Conservation (phyloP, 31 red algal species). For the Endocladia muricata region DNA sequence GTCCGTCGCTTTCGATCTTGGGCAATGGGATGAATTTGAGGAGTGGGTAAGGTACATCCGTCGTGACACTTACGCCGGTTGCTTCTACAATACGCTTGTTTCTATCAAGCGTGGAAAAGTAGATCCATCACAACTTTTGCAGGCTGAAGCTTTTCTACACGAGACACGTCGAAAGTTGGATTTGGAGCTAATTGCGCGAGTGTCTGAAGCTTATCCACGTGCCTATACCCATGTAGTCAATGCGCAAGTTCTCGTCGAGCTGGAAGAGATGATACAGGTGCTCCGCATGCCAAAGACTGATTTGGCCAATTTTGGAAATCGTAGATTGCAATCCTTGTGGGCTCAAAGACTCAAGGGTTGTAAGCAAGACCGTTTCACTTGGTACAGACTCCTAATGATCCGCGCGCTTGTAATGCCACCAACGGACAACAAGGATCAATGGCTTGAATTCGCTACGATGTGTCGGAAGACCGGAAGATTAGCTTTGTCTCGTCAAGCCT, state of each 20-base stretch:
- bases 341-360: constrained; percentile 64
- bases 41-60: constrained; percentile 64
- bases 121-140: constrained; percentile 22
- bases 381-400: constrained; percentile 91
- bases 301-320: constrained; percentile 17
- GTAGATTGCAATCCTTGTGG: constrained; percentile 70
- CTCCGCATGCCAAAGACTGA: constrained; percentile 49
- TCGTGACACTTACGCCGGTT: constrained; percentile 50
- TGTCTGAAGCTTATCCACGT: constrained; percentile 91
- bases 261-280: constrained; percentile 82
- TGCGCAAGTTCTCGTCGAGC: constrained; percentile 84
- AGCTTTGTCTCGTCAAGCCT: constrained; percentile 81
- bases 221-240: constrained; percentile 87
- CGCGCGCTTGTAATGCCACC: constrained; percentile 78
- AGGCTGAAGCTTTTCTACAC: constrained; percentile 36
- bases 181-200: constrained; percentile 76
- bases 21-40: constrained; percentile 89
- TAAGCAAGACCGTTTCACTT: constrained; percentile 76
- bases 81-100: constrained; percentile 77
- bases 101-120: constrained; percentile 50
- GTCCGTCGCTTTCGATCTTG: constrained; percentile 85
- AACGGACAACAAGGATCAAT: constrained; percentile 67
- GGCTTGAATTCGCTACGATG: constrained; percentile 86
- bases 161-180: constrained; percentile 74
- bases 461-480: constrained; percentile 74